Percentiles rank a stretch among this genome's conserved stretches.
These are phyloP conservation scores for Ampelocalamus luodianensis DNA, from an alignment of 176 grass and related monocot genomes.

Conservation along the genomic window DNA sequence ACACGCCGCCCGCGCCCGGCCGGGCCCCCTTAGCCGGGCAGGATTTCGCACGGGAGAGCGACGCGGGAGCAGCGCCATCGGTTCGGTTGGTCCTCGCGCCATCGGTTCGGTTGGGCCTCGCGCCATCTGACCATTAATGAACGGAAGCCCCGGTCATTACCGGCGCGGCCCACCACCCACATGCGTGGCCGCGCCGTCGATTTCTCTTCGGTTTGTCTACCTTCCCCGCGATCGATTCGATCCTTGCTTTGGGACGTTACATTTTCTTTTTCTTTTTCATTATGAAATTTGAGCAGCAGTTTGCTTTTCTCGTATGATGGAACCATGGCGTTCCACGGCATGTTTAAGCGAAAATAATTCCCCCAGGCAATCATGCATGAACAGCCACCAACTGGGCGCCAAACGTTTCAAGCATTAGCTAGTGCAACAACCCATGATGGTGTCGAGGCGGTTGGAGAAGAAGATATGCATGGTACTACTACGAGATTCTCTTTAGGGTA, in stretches of 20 bases:
- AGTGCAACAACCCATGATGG: background rate
- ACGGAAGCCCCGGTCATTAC: conserved; percentile 5
- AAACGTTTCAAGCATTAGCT: background rate
- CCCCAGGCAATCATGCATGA: conserved; percentile 43
- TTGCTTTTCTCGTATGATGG: conserved; percentile 16
- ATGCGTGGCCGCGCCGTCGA: background rate
- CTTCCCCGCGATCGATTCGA: background rate
- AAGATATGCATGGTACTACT: background rate
- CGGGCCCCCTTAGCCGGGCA: background rate
- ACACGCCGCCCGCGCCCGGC: background rate
- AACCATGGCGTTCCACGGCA: background rate
- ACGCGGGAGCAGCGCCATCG: conserved; percentile 32
- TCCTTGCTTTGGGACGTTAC: background rate
- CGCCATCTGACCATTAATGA: conserved; percentile 19
- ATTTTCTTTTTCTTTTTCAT: background rate
- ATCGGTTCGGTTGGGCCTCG: conserved; percentile 31
- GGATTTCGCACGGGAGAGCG: conserved; percentile 46
- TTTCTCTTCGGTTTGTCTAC: background rate
- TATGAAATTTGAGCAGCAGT: background rate
- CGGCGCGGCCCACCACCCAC: background rate
- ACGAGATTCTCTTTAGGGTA: conserved; percentile 36
- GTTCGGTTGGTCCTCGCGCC: conserved; percentile 24
- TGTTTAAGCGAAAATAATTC: conserved; percentile 45
- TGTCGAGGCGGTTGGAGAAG: background rate
- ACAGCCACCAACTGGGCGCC: background rate